These are phyloP conservation scores for Phytophthora ohioensis DNA, from an alignment of 352 stramenopile genomes.

Conservation along the genomic window DNA sequence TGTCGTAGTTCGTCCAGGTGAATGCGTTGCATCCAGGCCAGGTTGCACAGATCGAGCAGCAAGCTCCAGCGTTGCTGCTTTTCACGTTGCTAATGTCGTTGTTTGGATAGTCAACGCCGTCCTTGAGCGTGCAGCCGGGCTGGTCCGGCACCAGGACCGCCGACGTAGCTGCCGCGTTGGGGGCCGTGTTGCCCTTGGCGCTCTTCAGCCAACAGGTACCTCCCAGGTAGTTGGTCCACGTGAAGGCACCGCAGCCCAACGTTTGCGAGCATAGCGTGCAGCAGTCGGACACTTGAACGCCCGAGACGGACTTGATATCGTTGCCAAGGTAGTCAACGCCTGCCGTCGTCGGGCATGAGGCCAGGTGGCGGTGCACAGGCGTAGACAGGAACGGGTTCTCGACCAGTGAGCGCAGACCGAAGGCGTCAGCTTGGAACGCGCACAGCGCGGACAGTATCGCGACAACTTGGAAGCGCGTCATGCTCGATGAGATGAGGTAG, in stretches of 20 bases:
- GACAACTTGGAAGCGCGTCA: conserved; percentile 24
- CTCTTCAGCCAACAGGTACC: conserved; percentile 46
- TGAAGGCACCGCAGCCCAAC: conserved; percentile 28
- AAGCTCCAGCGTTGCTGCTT: conserved; percentile 24
- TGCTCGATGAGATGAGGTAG: conserved; percentile 16
- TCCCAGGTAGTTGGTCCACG: conserved; percentile 35
- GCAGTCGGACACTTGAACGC: conserved; percentile 28
- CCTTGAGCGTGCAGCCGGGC: conserved; percentile 25
- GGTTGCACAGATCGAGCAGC: conserved; percentile 38
- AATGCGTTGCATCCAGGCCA: conserved; percentile 40
- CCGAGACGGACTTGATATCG: conserved; percentile 42
- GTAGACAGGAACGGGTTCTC: conserved; percentile 29
- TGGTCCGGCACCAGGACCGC: conserved; percentile 17
- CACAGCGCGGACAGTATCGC: conserved; percentile 26
- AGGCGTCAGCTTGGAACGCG: conserved; percentile 24
- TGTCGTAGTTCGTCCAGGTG: conserved; percentile 27
- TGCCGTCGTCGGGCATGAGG: conserved; percentile 33
- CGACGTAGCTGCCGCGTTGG: conserved; percentile 25
- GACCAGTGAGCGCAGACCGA: conserved; percentile 23
- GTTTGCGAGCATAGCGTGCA: conserved; percentile 39
- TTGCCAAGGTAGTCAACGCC: conserved; percentile 59
- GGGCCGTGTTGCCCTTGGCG: conserved; percentile 33
- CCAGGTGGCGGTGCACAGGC: conserved; percentile 25
- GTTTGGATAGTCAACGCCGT: conserved; percentile 33
- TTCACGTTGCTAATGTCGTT: conserved; percentile 47